A percentile compares a stretch with the other conserved stretches of the same genome.
phyloP scores from a whole-genome alignment of 495 filamentous ascomycete species.

The Penicillium verhagenii region DNA sequence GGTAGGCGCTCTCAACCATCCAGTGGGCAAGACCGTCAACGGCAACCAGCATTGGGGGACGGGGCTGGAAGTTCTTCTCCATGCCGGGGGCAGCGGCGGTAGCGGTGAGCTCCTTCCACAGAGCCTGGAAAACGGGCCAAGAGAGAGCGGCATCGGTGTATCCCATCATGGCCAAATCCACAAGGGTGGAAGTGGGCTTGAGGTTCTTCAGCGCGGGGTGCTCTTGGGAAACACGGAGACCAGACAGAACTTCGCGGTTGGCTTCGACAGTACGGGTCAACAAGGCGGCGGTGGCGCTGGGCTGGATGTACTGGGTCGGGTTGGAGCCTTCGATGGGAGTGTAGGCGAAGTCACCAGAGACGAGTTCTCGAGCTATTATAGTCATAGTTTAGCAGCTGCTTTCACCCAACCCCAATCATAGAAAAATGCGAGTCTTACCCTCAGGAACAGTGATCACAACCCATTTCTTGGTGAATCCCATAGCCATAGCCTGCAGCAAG shows the following conservation, averaged over 20 bases:
- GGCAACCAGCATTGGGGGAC: slow-evolving; percentile 75
- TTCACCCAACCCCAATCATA: neutral
- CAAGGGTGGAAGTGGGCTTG: slow-evolving; percentile 60
- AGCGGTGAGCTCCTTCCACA: slow-evolving; percentile 74
- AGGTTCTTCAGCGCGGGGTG: slow-evolving; percentile 59
- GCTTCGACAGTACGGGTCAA: slow-evolving; percentile 68
- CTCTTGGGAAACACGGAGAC: slow-evolving; percentile 54
- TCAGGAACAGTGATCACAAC: slow-evolving; percentile 90
- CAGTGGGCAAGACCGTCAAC: slow-evolving; percentile 78
- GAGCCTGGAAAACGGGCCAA: slow-evolving; percentile 76
- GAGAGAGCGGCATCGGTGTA: slow-evolving; percentile 70
- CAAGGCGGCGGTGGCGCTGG: slow-evolving; percentile 67
- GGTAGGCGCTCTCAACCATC: slow-evolving; percentile 76
- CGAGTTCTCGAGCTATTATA: slow-evolving; percentile 77
- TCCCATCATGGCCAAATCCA: slow-evolving; percentile 66
- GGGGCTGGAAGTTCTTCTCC: slow-evolving; percentile 42
- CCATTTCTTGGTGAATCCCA: slow-evolving; percentile 81
- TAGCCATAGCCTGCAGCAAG: slow-evolving; percentile 78
- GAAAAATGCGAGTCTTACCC: slow-evolving; percentile 51
- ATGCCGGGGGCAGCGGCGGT: slow-evolving; percentile 47
- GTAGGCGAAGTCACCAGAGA: slow-evolving; percentile 76
- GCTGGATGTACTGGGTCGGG: slow-evolving; percentile 72
- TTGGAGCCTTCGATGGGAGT: slow-evolving; percentile 58
- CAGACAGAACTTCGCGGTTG: slow-evolving; percentile 64
- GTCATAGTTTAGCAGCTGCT: slow-evolving; percentile 10